Base-by-base conservation (phyloP, 352 stramenopile genomes). In the Phytophthora multivora region DNA sequence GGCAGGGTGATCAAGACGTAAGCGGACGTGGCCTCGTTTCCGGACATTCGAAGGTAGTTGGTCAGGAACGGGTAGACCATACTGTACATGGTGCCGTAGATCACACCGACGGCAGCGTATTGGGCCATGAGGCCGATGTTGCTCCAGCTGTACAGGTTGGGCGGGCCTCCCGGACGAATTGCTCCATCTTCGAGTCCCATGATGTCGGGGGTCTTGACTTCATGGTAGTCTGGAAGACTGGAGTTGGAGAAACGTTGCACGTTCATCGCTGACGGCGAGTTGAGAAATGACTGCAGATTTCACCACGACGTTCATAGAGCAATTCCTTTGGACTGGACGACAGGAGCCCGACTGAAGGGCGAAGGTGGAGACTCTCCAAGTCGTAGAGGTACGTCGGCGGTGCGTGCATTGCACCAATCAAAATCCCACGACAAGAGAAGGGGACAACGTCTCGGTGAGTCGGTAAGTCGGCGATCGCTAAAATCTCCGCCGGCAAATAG, bases 71-170 rank as follows among this genome's bases (percentile, higher is more conserved):
- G 56, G 56, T 71, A 71, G 15, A 66, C 38, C 5, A 61, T 39
- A 13, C 58, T 57, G 59, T 73, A 68, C 43, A 76, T 54, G 15
- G 69, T 63, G 30, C 72, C 66, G 41, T 78, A 76, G 42, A 76
- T 23, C 1, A 80, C 43, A 2, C 69, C 72, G 19, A 75, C 53
- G 12, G 46, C 64, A 28, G 67, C 67, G 51, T 75, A 77, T 26
- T 80, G 68, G 16, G 66, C 59, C 16, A 78, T 42, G 10, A 80
- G 43, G 7, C 69, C 68, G 18, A 77, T 52, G 36, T 75, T 60
- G 28, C 43, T 31, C 40, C 55, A 54, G 11, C 51, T 64, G 57
- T 68, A 76, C 26, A 76, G 57, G 23, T 70, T 51, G 19, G 66
- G 66, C 5, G 63, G 49, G 5, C 52, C 65, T 26, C 71, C 71